A percentile compares a stretch with the other conserved stretches of the same genome.
Conservation (phyloP, 192 early-diverging fungal genomes). For the Coemansia sp. region DNA sequence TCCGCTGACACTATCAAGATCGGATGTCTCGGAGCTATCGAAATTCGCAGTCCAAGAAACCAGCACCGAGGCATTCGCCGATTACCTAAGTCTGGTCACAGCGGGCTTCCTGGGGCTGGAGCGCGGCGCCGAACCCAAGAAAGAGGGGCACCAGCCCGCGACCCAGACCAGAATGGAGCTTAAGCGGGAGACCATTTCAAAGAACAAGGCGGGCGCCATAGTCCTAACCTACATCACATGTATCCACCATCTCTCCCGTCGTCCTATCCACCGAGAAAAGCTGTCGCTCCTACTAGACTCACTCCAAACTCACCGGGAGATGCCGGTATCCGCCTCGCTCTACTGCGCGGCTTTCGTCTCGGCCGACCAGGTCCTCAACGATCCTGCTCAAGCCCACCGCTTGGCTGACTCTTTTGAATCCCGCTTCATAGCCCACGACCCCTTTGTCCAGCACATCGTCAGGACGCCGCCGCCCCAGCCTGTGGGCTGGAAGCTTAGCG, state of each 20-base stretch:
- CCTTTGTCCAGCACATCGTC: conserved; percentile 5
- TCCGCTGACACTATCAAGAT: conserved; percentile 19
- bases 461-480: not conserved
- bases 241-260: not conserved
- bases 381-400: not conserved
- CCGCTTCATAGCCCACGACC: conserved; percentile 5
- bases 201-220: conserved; percentile 2
- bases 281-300: not conserved
- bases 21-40: conserved; percentile 6
- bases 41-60: conserved; percentile 10
- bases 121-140: not conserved
- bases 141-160: not conserved
- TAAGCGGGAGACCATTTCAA: not conserved
- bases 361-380: not conserved
- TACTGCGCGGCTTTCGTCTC: conserved; percentile 18
- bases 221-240: conserved; percentile 7
- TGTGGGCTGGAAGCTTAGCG: conserved; percentile 16
- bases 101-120: conserved; percentile 10
- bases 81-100: conserved; percentile 8
- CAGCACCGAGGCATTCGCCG: not conserved
- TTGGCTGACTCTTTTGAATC: conserved; percentile 10
- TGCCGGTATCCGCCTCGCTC: conserved; percentile 22
- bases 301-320: not conserved
- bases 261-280: not conserved
- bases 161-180: not conserved